phyloP scores from a whole-genome alignment of 495 filamentous ascomycete genomes.

The Chaetomidium leptoderma region DNA sequence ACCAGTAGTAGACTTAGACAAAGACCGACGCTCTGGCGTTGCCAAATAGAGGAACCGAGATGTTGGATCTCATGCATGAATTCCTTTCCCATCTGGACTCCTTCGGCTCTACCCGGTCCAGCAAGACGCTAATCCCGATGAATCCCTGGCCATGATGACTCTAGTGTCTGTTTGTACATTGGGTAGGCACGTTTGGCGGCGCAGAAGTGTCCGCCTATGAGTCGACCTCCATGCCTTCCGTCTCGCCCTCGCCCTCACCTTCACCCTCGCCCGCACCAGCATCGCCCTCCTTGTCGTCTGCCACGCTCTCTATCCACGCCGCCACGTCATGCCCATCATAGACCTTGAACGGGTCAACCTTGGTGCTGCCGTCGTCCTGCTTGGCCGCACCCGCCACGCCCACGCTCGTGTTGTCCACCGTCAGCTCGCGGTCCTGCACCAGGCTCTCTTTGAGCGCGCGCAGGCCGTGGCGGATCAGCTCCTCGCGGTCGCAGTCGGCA shows the following conservation, averaged over 20 bases:
- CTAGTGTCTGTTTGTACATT: slow-evolving; percentile 2
- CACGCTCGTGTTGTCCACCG: slow-evolving; percentile 90
- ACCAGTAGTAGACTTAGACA: slow-evolving; percentile 49
- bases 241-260: slow-evolving; percentile 40
- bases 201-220: slow-evolving; percentile 28
- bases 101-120: background rate
- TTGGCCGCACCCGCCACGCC: slow-evolving; percentile 66
- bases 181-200: too few relatives aligned
- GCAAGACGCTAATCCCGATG: background rate
- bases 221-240: slow-evolving; percentile 80
- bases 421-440: slow-evolving; percentile 94
- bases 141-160: background rate
- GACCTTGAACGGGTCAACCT: slow-evolving; percentile 79
- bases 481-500: slow-evolving; percentile 64
- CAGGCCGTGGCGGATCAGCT: slow-evolving; percentile 85
- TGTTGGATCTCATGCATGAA: background rate
- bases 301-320: slow-evolving; percentile 66
- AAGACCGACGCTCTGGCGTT: background rate
- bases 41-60: background rate
- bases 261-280: slow-evolving; percentile 39
- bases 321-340: slow-evolving; percentile 85
- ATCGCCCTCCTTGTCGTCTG: slow-evolving; percentile 52
- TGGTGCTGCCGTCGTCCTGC: slow-evolving; percentile 45
- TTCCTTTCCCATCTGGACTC: background rate
- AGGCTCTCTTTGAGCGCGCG: slow-evolving; percentile 91